These are phyloP conservation scores for Alternaria solani DNA, from an alignment of 2,329 filamentous ascomycete species.

Conservation along the genomic window DNA sequence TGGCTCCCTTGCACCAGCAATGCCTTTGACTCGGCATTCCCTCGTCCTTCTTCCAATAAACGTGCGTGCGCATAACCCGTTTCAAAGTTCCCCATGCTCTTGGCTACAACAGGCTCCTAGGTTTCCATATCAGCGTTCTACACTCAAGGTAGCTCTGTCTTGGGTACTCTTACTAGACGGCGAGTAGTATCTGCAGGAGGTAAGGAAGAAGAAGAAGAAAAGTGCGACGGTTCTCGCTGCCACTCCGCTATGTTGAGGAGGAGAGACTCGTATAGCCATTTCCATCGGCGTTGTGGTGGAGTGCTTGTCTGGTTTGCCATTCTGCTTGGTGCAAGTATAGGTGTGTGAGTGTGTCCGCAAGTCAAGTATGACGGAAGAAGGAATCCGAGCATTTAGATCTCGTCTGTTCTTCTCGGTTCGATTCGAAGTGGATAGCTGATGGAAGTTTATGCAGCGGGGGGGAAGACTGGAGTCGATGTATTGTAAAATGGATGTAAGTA, in stretches of 20 bases:
- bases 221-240: not conserved
- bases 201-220: not conserved
- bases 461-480: not conserved
- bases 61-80: constrained; percentile 18
- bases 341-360: not conserved
- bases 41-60: constrained; percentile 27
- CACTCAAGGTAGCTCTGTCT: not conserved
- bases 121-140: not conserved
- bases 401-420: not conserved
- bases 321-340: not conserved
- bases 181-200: not conserved
- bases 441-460: not conserved
- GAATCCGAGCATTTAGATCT: not conserved
- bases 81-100: not conserved
- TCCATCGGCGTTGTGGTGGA: not conserved
- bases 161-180: no score
- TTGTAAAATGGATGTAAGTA: not conserved
- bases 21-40: not conserved
- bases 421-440: not conserved
- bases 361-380: constrained; percentile 1
- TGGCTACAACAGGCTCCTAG: not conserved
- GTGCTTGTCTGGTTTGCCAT: not conserved
- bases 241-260: constrained; percentile 1
- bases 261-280: not conserved
- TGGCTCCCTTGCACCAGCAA: not conserved